Evolutionary conservation across 2,329 filamentous ascomycete species (phyloP).

Genomic region (Alternaria ventricosa): DNA sequence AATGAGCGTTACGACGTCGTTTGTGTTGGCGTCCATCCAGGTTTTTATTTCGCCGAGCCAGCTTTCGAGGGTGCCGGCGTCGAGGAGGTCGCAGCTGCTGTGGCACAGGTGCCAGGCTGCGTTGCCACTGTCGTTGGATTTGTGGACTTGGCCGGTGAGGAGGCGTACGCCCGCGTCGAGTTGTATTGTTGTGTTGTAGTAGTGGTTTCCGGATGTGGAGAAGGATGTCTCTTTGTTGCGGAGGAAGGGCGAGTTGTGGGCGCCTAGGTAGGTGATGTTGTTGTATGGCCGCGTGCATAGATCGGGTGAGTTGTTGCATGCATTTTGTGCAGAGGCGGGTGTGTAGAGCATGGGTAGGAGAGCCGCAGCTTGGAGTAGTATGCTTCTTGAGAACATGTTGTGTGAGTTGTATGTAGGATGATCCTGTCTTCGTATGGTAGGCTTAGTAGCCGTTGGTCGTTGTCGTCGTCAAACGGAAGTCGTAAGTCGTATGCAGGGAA

Average conservation of each 20-base stretch:
- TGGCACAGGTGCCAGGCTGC: slow-evolving; percentile 72
- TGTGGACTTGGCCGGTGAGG: slow-evolving; percentile 75
- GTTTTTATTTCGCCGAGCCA: slow-evolving; percentile 70
- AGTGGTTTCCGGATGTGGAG: slow-evolving; percentile 74
- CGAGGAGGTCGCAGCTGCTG: slow-evolving; percentile 69
- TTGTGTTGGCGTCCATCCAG: slow-evolving; percentile 73
- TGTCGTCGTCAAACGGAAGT: slow-evolving; percentile 8
- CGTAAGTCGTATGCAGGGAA: slow-evolving; percentile 4
- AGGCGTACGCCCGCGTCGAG: slow-evolving; percentile 74
- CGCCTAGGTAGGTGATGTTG: slow-evolving; percentile 78
- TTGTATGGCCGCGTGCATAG: slow-evolving; percentile 76
- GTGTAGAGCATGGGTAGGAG: slow-evolving; percentile 39
- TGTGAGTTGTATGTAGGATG: not conserved
- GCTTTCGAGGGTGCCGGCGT: slow-evolving; percentile 68
- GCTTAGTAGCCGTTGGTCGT: not conserved
- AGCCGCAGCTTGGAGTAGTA: slow-evolving; percentile 32
- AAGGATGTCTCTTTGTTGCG: slow-evolving; percentile 67
- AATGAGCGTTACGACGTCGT: slow-evolving; percentile 77
- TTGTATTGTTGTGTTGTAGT: slow-evolving; percentile 73
- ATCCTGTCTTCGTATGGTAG: not conserved
- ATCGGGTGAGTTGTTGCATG: slow-evolving; percentile 82
- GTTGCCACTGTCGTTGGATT: slow-evolving; percentile 52
- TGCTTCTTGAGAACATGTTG: slow-evolving; percentile 41
- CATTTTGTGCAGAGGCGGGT: slow-evolving; percentile 47
- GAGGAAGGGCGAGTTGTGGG: slow-evolving; percentile 76